These are phyloP conservation scores for Plantago major DNA, from an alignment of 257 asterid species.

Conservation along the genomic window DNA sequence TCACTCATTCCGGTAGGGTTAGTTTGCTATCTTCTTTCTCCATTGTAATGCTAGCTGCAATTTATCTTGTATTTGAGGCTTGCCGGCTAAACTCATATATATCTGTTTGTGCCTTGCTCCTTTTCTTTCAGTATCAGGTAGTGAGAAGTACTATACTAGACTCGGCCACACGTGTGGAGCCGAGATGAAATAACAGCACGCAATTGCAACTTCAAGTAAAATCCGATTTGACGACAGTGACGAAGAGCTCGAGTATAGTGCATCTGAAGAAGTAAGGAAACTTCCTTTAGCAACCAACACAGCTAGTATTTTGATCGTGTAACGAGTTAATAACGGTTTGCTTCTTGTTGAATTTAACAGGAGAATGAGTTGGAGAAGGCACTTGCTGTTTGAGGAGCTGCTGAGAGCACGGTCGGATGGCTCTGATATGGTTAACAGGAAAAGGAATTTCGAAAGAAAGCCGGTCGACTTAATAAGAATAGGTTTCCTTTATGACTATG, in stretches of 20 bases:
- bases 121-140: too few species aligned
- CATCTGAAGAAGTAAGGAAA: conserved; percentile 54
- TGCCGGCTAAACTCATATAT: too few species aligned
- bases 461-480: conserved; percentile 77
- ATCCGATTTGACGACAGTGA: conserved; percentile 47
- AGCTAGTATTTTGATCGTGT: too few species aligned
- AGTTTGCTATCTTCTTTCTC: too few species aligned
- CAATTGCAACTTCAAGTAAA: conserved; percentile 44
- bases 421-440: conserved; percentile 55
- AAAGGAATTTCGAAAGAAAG: conserved; percentile 33
- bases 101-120: too few species aligned
- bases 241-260: conserved; percentile 23
- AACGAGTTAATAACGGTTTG: not conserved
- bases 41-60: too few species aligned
- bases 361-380: conserved; percentile 61
- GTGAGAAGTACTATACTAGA: too few species aligned
- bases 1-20: too few species aligned
- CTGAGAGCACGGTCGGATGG: conserved; percentile 90
- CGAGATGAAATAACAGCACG: conserved; percentile 29
- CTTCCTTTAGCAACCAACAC: not conserved
- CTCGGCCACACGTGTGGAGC: too few species aligned
- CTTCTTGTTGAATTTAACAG: conserved; percentile 19
- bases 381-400: conserved; percentile 85
- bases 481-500: conserved; percentile 39
- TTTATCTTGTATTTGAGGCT: too few species aligned